phyloP scores from a whole-genome alignment of 768 basidiomycete genomes.

The Tephrocybe sp. region DNA sequence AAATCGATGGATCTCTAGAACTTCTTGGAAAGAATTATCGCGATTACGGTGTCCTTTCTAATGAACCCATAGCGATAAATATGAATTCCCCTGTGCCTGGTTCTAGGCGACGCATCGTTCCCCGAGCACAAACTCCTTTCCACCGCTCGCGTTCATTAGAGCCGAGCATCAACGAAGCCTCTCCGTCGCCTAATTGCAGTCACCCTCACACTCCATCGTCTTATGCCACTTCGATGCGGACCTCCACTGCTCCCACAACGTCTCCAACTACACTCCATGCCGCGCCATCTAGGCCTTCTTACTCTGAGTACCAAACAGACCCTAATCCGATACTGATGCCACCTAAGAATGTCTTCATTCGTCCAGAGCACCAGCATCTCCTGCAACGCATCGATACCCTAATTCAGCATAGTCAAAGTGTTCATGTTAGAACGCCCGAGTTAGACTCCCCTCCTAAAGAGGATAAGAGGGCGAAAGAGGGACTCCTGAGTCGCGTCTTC shows the following conservation, averaged over 20 bases:
- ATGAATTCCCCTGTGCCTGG: no score
- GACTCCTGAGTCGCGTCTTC: no score
- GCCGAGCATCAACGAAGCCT: neutral
- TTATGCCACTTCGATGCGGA: neutral
- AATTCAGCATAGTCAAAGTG: no score
- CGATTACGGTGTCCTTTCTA: no score
- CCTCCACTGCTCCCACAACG: neutral
- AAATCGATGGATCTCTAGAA: no score
- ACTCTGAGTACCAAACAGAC: neutral
- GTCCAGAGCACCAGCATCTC: conserved; percentile 36
- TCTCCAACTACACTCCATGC: neutral
- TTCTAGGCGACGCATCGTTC: neutral
- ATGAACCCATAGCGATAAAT: no score
- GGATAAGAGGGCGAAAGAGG: no score
- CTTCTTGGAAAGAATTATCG: no score
- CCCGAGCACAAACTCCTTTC: conserved; percentile 11
- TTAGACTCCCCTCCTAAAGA: no score
- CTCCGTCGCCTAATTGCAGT: neutral
- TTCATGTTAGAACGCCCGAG: no score
- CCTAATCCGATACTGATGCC: conserved; percentile 5
- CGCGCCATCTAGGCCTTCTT: neutral
- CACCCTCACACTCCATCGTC: neutral
- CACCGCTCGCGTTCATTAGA: conserved; percentile 1
- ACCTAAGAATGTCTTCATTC: conserved; percentile 47
- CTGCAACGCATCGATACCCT: neutral